These are phyloP conservation scores for Symbiodinium natans DNA, from an alignment of 73 alveolate species.

Conservation along the genomic window DNA sequence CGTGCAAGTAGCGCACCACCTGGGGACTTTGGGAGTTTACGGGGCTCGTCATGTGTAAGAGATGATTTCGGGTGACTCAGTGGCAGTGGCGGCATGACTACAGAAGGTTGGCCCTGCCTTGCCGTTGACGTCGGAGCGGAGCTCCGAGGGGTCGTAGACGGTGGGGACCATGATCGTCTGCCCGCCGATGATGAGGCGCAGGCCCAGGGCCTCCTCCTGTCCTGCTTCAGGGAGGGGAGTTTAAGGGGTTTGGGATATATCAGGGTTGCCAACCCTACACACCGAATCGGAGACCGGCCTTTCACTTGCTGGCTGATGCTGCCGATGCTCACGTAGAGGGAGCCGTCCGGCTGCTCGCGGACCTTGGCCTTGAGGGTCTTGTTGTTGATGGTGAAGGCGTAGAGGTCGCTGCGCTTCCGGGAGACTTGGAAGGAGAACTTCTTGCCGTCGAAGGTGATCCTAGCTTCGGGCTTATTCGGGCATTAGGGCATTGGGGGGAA, in stretches of 20 bases:
- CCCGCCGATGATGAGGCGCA: constrained; percentile 33
- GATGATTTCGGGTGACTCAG: too few species aligned
- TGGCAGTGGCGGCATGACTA: too few species aligned
- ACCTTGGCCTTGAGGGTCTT: constrained; percentile 68
- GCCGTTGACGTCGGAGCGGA: constrained; percentile 93
- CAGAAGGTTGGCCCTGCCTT: neutral
- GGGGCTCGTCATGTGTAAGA: too few species aligned
- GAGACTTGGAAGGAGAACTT: constrained; percentile 17
- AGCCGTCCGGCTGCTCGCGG: constrained; percentile 82
- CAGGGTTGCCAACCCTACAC: neutral
- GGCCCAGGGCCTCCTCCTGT: constrained; percentile 17
- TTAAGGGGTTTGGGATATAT: too few species aligned
- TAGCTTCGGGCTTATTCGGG: neutral
- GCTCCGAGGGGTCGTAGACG: constrained; percentile 91
- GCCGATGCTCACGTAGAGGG: constrained; percentile 47
- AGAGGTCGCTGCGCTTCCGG: constrained; percentile 23
- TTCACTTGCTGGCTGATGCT: constrained; percentile 69
- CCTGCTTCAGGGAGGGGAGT: too few species aligned
- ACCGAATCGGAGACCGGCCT: neutral
- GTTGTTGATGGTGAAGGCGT: constrained; percentile 68
- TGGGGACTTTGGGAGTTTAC: too few species aligned
- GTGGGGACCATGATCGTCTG: constrained; percentile 67
- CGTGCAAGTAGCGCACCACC: constrained; percentile 89
- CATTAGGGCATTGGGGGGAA: neutral
- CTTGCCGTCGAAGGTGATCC: constrained; percentile 52